phyloP scores from a whole-genome alignment of 2,329 filamentous ascomycete genomes.

The Monosporascus sp. region DNA sequence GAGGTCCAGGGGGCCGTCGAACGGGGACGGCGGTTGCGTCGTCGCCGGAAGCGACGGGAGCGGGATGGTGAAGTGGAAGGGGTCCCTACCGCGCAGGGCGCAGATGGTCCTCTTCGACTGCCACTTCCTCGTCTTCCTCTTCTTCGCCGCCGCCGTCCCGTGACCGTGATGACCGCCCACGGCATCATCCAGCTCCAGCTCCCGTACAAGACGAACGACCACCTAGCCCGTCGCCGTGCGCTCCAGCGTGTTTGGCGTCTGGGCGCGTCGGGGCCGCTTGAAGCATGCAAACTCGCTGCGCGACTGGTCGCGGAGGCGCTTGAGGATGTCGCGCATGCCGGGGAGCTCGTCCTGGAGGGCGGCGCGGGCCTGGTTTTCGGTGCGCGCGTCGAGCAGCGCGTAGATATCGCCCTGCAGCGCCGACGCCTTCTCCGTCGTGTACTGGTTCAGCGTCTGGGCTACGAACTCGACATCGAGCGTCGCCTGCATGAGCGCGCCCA shows the following conservation, averaged over 20 bases:
- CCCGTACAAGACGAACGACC: conserved; percentile 5
- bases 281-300: conserved; percentile 87
- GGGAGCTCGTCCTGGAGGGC: conserved; percentile 80
- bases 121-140: neutral
- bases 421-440: conserved; percentile 76
- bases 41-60: neutral
- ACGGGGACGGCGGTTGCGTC: neutral
- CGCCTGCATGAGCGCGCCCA: conserved; percentile 88
- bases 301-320: conserved; percentile 74
- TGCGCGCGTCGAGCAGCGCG: conserved; percentile 80
- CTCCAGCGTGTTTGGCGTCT: conserved; percentile 11
- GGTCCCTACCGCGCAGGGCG: neutral
- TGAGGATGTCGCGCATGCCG: conserved; percentile 82
- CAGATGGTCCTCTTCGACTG: neutral
- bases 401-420: conserved; percentile 88
- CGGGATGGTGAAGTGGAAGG: neutral
- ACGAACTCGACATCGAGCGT: conserved; percentile 97
- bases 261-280: conserved; percentile 36
- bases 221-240: conserved; percentile 25
- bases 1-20: neutral
- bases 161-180: neutral
- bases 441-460: conserved; percentile 85
- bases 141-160: neutral
- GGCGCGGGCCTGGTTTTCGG: conserved; percentile 78
- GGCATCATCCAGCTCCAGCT: neutral